Evolutionary conservation across 1,284 basidiomycete species (phyloP).

Genomic region (Termitomyces sp.): DNA sequence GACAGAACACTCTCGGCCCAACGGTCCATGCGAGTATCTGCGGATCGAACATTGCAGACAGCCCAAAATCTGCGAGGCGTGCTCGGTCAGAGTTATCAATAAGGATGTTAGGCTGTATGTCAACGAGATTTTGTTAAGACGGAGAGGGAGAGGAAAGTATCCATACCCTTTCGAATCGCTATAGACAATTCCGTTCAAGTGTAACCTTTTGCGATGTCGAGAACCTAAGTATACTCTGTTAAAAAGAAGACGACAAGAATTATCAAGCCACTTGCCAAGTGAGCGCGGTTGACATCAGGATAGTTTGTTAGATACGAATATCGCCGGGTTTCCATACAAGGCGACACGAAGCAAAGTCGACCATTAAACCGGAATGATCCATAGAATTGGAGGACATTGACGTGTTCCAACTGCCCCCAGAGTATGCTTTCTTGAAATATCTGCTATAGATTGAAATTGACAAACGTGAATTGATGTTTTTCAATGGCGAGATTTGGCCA

Average conservation of each 20-base stretch:
- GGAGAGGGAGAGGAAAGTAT: too few species aligned
- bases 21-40: not conserved
- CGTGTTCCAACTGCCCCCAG: constrained; percentile 17
- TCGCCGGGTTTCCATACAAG: constrained; percentile 19
- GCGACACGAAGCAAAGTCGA: constrained; percentile 14
- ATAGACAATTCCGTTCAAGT: not conserved
- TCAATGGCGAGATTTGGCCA: not conserved
- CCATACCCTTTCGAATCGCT: not conserved
- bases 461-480: not conserved
- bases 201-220: not conserved
- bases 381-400: constrained; percentile 18
- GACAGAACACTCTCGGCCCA: not conserved
- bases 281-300: constrained; percentile 2
- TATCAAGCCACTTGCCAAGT: constrained; percentile 10
- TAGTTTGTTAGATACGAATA: constrained; percentile 9
- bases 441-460: constrained; percentile 1
- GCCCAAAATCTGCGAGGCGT: not conserved
- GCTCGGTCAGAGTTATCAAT: not conserved
- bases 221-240: not conserved
- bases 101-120: not conserved
- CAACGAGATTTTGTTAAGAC: too few species aligned
- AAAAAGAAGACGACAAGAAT: not conserved
- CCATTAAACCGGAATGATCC: constrained; percentile 10
- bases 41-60: not conserved
- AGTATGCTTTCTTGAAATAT: constrained; percentile 15